Evolutionary conservation across 768 basidiomycete genomes (phyloP).

Genomic region (Hortiboletus flavorubellus): DNA sequence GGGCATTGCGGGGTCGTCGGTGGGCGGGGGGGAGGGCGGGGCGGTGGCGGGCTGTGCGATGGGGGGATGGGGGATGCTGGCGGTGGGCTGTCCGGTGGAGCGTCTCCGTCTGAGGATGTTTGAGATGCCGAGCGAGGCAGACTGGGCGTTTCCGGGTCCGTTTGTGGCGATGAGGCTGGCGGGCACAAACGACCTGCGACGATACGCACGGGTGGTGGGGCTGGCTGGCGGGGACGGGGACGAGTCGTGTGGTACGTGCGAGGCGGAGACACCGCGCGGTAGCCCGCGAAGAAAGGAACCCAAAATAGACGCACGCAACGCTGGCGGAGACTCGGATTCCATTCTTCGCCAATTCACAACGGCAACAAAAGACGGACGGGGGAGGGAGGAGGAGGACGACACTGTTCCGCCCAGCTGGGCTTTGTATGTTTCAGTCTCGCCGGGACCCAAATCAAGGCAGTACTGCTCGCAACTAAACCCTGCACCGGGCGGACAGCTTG

Average conservation of each 20-base stretch:
- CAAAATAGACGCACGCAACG: conserved; percentile 57
- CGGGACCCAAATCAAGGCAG: conserved; percentile 4
- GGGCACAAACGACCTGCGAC: conserved; percentile 41
- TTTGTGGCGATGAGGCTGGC: conserved; percentile 33
- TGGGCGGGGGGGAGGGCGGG: conserved; percentile 15
- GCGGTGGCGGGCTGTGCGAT: conserved; percentile 2
- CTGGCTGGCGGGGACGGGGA: conserved; percentile 45
- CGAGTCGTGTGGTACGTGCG: conserved; percentile 38
- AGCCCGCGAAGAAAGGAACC: conserved; percentile 69
- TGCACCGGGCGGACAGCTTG: too few relatives aligned
- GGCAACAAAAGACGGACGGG: background rate
- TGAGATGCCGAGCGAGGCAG: conserved; percentile 44
- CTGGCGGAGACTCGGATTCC: conserved; percentile 30
- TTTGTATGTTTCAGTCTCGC: conserved; percentile 7
- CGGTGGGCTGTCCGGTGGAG: conserved; percentile 53
- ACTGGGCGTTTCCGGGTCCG: conserved; percentile 24
- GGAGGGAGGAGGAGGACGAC: background rate
- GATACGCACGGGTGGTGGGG: conserved; percentile 31
- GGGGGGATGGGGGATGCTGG: conserved; percentile 15
- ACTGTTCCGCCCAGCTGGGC: too few relatives aligned
- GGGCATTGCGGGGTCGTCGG: too few relatives aligned
- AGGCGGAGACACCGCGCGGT: conserved; percentile 65
- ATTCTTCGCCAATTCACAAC: background rate
- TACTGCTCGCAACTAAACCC: too few relatives aligned
- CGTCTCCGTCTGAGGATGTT: conserved; percentile 67